Evolutionary conservation across 2,329 filamentous ascomycete species (phyloP).

Genomic region (Pseudogymnoascus sp.): DNA sequence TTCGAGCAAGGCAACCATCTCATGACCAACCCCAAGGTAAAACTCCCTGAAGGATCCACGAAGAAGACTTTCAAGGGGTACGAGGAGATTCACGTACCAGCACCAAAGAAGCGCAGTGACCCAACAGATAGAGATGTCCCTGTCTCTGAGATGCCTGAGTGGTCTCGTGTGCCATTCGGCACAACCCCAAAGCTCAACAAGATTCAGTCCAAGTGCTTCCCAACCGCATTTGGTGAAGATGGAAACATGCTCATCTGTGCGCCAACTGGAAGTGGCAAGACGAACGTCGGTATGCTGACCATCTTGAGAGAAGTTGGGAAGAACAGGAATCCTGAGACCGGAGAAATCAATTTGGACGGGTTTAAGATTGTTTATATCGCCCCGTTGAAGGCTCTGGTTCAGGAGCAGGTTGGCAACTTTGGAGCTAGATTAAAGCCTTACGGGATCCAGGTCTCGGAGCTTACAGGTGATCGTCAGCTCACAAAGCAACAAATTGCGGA

Average conservation of each 20-base stretch:
- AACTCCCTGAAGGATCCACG: conserved; percentile 86
- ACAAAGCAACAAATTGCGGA: conserved; percentile 98
- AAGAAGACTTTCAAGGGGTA: conserved; percentile 97
- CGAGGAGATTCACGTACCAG: conserved; percentile 94
- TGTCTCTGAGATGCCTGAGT: conserved; percentile 82
- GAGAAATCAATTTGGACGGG: conserved; percentile 89
- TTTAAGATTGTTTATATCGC: conserved; percentile 99
- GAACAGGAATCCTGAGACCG: conserved; percentile 77
- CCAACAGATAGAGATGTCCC: conserved; percentile 74
- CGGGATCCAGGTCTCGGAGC: conserved; percentile 85
- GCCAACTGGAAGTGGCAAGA: conserved; percentile 95
- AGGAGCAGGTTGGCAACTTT: conserved; percentile 97
- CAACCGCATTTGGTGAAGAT: conserved; percentile 84
- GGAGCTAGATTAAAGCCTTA: conserved; percentile 84
- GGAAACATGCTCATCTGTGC: conserved; percentile 98
- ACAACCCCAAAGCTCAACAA: conserved; percentile 82
- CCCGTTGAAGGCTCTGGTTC: conserved; percentile 87
- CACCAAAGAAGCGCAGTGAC: conserved; percentile 80
- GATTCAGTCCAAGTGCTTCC: conserved; percentile 90
- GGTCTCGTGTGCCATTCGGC: conserved; percentile 81
- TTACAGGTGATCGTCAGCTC: conserved; percentile 95
- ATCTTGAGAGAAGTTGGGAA: conserved; percentile 97
- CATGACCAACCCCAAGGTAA: conserved; percentile 98
- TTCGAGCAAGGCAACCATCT: conserved; percentile 98
- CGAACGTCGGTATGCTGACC: conserved; percentile 94